Percentiles rank a stretch among this genome's conserved stretches.
Conservation (phyloP, 129 eudicot species). For the Tagetes erecta region DNA sequence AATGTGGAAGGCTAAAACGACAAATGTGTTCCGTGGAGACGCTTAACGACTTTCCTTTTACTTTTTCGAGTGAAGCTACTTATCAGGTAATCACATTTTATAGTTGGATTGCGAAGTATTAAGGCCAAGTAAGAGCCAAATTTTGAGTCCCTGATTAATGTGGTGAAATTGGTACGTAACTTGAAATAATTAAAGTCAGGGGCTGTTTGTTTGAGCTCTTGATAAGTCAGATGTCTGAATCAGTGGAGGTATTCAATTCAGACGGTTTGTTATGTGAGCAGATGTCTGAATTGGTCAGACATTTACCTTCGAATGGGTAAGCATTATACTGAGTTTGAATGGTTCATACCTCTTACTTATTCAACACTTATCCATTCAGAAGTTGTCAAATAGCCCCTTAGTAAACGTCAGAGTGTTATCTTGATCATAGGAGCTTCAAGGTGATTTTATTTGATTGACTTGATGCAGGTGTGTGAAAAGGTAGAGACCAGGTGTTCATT, state of each 20-base stretch:
- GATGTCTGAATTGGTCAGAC: too few species aligned
- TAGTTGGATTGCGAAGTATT: not conserved
- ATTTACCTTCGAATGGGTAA: too few species aligned
- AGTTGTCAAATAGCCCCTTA: too few species aligned
- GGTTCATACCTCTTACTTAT: too few species aligned
- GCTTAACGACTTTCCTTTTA: slow-evolving; percentile 66
- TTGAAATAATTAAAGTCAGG: not conserved
- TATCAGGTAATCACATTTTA: slow-evolving; percentile 35
- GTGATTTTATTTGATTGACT: slow-evolving; percentile 9
- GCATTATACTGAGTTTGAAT: too few species aligned
- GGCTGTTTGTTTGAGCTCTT: too few species aligned
- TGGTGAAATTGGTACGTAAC: not conserved
- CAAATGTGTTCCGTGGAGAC: slow-evolving; percentile 51
- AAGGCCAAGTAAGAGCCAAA: not conserved
- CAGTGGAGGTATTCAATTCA: too few species aligned
- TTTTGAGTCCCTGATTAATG: slow-evolving; percentile 1
- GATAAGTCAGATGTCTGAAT: too few species aligned
- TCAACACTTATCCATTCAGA: too few species aligned
- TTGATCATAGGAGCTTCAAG: not conserved
- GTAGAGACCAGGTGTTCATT: slow-evolving; percentile 67
- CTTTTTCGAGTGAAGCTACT: slow-evolving; percentile 53
- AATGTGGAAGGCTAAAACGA: slow-evolving; percentile 61
- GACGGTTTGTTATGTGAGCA: too few species aligned
- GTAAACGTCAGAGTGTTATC: not conserved
- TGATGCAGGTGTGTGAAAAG: slow-evolving; percentile 41